Base-by-base conservation (phyloP, 441 rosid genomes). In the Syzygium malaccense region DNA sequence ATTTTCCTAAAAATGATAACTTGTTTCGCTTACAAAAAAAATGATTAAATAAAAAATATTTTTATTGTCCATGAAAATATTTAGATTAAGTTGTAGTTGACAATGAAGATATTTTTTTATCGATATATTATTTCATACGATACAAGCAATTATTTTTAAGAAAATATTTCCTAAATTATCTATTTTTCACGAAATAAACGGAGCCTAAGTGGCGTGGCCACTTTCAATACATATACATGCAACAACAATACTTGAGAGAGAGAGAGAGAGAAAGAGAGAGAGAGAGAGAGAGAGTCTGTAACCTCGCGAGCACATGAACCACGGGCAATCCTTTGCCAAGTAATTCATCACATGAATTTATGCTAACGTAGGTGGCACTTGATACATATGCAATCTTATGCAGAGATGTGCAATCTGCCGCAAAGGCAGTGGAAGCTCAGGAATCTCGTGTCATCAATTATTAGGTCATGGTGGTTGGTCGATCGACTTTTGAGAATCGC, bases 371-470 rank as follows among this genome's bases (percentile, higher is more conserved):
- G n/a, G n/a, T n/a, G n/a, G n/a, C n/a, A n/a, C n/a, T n/a, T n/a
- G n/a, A n/a, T n/a, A n/a, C 48, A 68, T 37, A 5, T 37, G 4
- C 5, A 68, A 68, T 19, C 79, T 68, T 10, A 19, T 19, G 79
- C 4, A 4, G 7, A 9, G 78, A 66, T 4, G 0, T 6, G 45
- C 78, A 68, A 18, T 2, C 1, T 1, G 0, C 26, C 4, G 37
- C 10, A 68, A 68, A 18, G 79, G 79, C 0, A 2, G 45, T 18
- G 48, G 45, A 68, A 13, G 32, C 66, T 60, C 18, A 0, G 8
- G 66, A 13, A 60, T 26, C 66, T 57, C 4, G 14, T 1, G 62
- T 57, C 45, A 66, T 66, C 45, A 32, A 13, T 66, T 66, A 8
- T 9, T 32, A 32, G 25, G 45, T 32, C 25, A 18, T 66, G 75